Evolutionary conservation across 345 rosid species (phyloP), one percentile per base, ranked within the genome.

Genomic region (Citrus australasica): DNA sequence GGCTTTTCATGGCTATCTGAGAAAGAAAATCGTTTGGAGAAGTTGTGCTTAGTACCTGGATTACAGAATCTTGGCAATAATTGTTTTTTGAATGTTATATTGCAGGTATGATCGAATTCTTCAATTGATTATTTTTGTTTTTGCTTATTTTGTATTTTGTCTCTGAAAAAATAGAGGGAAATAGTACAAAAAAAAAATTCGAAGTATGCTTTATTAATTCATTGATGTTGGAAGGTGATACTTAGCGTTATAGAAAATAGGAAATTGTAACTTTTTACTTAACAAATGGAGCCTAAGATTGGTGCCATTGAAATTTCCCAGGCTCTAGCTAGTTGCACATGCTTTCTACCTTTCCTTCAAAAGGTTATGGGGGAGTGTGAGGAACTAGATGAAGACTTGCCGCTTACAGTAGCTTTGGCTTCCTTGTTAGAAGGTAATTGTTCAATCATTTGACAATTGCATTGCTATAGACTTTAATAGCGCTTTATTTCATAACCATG

Each of bases 291-390:
- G 2, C 25, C 56, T 75, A 42, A 63, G 21, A 42, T 14, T 40
- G 59, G 9, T 67, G 68, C 22, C 21, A n/a, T 16, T 3, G 27
- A 75, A 46, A 53, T 80, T 83, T 78, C 66, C 42, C 89, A 93
- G 98, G 93, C 95, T 85, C 80, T 95, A 7, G 98, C 97, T 77
- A 88, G 98, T 71, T 92, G 92, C 82, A 86, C 90, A 69, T 74
- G 84, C 67, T 95, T 95, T 69, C 87, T 82, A 28, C 79, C 80
- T 78, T 93, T 83, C 82, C 91, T 95, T 80, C 88, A 83, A 77
- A 89, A 83, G 82, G 79, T 88, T 66, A 38, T 86, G 46, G 92
- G 87, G 22, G 92, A 91, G 78, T 82, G 83, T n/a, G 89, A 42
- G 67, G 93, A 87, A 64, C 66, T 71, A 24, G 82, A 73, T 11